Base-by-base conservation (phyloP, 257 asterid genomes). In the Solanum chiquidenum region DNA sequence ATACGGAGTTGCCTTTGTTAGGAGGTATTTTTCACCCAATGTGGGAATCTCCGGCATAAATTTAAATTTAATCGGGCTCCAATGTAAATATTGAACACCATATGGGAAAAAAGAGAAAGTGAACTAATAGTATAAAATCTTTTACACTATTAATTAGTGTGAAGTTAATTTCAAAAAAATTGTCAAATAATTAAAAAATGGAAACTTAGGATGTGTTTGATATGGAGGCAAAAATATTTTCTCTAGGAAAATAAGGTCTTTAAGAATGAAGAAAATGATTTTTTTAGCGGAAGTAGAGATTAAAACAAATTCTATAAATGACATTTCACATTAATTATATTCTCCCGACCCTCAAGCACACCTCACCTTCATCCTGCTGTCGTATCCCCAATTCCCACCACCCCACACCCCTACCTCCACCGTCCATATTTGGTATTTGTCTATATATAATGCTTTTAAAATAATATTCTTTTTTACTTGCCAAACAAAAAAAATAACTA, bases 261-360 rank as follows among this genome's bases (percentile, higher is more conserved):
- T 64, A 21, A 60, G 2, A 3, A 23, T 60, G 6, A 21, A 5
- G 0, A 7, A 60, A 21, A 21, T 60, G 1, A 1, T 7, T 55
- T 1, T 58, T 7, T 3, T 8, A 60, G 5, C 6, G 5, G 0
- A 60, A 21, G 4, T 60, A n/a, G 3, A 64, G 8, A 62, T 55
- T 4, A 11, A n/a, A 64, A 64, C 3, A 64, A 10, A 1, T 64
- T 64, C 0, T 5, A 64, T 1, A 64, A n/a, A n/a, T 5, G 4
- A 2, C 7, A 10, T 11, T 64, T 5, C 0, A 64, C 8, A 64
- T 64, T 64, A 25, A 64, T 64, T 64, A 25, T n/a, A 11, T 62
- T 13, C 1, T 2, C 2, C 0, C 0, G 2, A n/a, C 0, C 4
- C 31, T 60, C 6, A n/a, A 9, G 3, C 31, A 4, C 14, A 9